Conservation (phyloP, 306 rosid genomes). For the Trichosanthes cucumerina region DNA sequence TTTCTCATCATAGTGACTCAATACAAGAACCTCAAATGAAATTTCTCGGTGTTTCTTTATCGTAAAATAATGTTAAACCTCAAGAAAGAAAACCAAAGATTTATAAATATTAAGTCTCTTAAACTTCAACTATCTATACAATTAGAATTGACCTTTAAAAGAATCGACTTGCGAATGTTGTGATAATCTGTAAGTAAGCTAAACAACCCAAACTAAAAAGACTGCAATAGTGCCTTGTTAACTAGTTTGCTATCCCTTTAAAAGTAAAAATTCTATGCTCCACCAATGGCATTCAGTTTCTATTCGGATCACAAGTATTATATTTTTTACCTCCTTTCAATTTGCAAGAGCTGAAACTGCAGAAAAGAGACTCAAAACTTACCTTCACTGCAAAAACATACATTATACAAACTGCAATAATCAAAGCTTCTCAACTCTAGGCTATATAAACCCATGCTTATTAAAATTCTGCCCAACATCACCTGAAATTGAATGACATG, state of each 20-base stretch:
- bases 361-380: no score
- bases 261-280: background rate
- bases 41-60: background rate
- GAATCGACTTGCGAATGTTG: background rate
- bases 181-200: background rate
- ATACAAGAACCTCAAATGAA: background rate
- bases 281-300: background rate
- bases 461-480: no score
- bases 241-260: background rate
- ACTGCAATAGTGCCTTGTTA: background rate
- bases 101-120: background rate
- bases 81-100: background rate
- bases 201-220: background rate
- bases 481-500: no score
- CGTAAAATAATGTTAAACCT: background rate
- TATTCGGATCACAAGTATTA: no score
- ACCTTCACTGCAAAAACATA: no score
- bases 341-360: no score
- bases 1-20: background rate
- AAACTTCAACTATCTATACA: background rate
- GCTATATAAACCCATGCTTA: no score
- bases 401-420: no score
- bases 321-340: no score
- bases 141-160: background rate
- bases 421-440: no score